Conservation (phyloP, 331 rosid genomes). For the Dryas integrifolia region DNA sequence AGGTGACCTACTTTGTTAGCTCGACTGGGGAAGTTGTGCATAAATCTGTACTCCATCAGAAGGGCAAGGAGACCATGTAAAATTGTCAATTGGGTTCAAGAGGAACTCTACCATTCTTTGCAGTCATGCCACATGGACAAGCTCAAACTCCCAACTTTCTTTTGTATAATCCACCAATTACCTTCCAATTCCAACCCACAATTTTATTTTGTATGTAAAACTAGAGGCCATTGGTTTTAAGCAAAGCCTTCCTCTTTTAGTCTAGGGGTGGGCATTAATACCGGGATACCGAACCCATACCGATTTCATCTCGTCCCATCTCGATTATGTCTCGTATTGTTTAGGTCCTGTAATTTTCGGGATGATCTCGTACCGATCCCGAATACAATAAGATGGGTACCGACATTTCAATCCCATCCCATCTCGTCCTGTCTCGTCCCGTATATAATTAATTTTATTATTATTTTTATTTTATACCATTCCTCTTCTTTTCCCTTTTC, state of each 20-base stretch:
- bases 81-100: not conserved
- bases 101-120: conserved; percentile 1
- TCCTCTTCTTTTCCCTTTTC: no score
- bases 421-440: no score
- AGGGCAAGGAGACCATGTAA: conserved; percentile 45
- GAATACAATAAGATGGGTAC: no score
- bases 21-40: conserved; percentile 40
- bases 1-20: conserved; percentile 48
- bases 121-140: not conserved
- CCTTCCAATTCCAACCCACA: not conserved
- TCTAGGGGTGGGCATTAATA: no score
- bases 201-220: not conserved
- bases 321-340: no score
- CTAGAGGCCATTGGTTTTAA: not conserved
- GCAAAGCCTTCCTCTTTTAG: not conserved
- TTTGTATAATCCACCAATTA: not conserved
- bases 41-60: conserved; percentile 40
- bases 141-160: not conserved
- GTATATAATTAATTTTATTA: no score
- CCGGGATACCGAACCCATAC: no score
- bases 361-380: no score
- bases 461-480: no score
- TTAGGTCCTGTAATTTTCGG: no score
- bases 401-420: no score
- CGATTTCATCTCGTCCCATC: no score